These are phyloP conservation scores for Biscutella laevigata DNA, from an alignment of 441 rosid genomes.

Conservation along the genomic window DNA sequence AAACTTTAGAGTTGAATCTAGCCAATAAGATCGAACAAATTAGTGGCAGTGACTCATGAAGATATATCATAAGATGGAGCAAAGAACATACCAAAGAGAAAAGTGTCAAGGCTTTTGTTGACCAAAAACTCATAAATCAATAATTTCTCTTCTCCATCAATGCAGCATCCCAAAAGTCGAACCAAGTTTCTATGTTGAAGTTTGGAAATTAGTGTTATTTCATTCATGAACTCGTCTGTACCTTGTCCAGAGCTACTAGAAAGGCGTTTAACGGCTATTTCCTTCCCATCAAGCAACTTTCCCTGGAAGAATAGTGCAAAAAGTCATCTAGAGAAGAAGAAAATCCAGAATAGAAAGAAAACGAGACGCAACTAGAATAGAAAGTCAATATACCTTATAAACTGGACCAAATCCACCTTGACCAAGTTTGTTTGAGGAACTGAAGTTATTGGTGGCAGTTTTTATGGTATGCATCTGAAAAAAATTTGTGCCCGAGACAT, in stretches of 20 bases:
- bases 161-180: slow-evolving; percentile 32
- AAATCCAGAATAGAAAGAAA: not conserved
- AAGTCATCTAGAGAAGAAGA: not conserved
- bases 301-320: not conserved
- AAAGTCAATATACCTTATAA: slow-evolving; percentile 8
- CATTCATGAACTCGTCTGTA: slow-evolving; percentile 28
- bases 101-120: slow-evolving; percentile 36
- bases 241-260: slow-evolving; percentile 26
- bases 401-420: slow-evolving; percentile 23
- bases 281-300: slow-evolving; percentile 11
- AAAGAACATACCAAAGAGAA: slow-evolving; percentile 5
- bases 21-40: not conserved
- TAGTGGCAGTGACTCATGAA: not conserved
- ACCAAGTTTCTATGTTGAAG: slow-evolving; percentile 44
- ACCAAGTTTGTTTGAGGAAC: slow-evolving; percentile 12
- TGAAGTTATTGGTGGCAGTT: slow-evolving; percentile 12
- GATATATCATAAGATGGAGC: not conserved
- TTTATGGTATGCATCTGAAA: slow-evolving; percentile 9
- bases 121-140: slow-evolving; percentile 36
- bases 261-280: slow-evolving; percentile 21
- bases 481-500: slow-evolving; percentile 10
- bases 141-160: slow-evolving; percentile 34
- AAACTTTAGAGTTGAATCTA: not conserved
- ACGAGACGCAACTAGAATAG: not conserved
- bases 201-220: slow-evolving; percentile 33